Conservation (phyloP, 257 asterid genomes). For the Handroanthus guayacan region DNA sequence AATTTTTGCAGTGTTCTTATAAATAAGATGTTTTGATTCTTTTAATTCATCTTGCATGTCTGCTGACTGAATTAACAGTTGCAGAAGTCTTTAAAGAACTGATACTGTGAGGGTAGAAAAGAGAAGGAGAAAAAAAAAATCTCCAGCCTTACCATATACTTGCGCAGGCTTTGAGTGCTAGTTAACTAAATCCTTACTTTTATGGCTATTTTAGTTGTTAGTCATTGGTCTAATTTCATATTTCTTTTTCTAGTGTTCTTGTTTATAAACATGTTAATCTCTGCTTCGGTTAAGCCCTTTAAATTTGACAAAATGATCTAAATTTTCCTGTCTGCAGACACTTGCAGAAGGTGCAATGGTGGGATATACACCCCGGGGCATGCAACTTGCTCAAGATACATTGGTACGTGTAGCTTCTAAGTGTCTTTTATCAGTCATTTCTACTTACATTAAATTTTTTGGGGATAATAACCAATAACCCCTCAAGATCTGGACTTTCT, state of each 20-base stretch:
- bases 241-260: background rate
- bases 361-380: slow-evolving; percentile 84
- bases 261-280: slow-evolving; percentile 3
- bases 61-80: too few species aligned
- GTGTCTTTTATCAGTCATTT: slow-evolving; percentile 16
- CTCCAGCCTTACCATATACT: background rate
- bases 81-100: too few species aligned
- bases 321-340: slow-evolving; percentile 54
- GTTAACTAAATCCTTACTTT: slow-evolving; percentile 7
- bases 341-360: slow-evolving; percentile 90
- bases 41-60: too few species aligned
- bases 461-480: too few species aligned
- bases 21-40: too few species aligned
- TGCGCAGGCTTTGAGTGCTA: background rate
- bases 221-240: slow-evolving; percentile 1
- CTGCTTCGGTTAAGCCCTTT: slow-evolving; percentile 4
- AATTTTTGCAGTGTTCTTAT: background rate
- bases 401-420: slow-evolving; percentile 56
- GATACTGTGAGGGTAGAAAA: too few species aligned
- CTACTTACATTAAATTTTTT: background rate
- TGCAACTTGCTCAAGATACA: slow-evolving; percentile 87
- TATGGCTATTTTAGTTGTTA: background rate
- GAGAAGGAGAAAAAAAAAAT: too few species aligned
- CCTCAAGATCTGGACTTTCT: too few species aligned
- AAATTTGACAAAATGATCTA: slow-evolving; percentile 25